These are phyloP conservation scores for Tolypocladium album DNA, from an alignment of 2,329 filamentous ascomycete species.

Conservation along the genomic window DNA sequence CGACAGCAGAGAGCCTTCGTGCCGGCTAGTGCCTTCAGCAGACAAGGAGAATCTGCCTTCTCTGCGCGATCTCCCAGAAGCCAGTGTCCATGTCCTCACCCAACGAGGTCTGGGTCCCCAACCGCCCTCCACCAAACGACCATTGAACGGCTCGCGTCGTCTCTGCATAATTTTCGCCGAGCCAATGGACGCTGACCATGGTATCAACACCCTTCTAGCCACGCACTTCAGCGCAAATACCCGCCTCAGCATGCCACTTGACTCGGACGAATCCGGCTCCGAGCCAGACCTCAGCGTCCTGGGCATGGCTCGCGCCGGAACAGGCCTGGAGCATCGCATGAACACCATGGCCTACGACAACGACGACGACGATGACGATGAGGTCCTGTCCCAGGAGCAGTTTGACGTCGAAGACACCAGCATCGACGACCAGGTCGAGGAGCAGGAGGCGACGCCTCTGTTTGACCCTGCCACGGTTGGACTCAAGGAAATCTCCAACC, in stretches of 20 bases:
- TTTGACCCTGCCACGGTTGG: constrained; percentile 42
- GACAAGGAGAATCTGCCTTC: constrained; percentile 17
- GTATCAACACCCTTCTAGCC: constrained; percentile 14
- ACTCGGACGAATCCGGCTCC: constrained; percentile 24
- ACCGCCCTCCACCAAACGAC: constrained; percentile 3
- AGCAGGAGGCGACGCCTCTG: constrained; percentile 29
- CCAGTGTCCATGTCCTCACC: constrained; percentile 4
- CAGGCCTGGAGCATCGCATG: constrained; percentile 14
- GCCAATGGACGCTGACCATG: background rate
- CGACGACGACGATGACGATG: constrained; percentile 13
- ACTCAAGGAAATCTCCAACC: constrained; percentile 74
- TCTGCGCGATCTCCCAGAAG: constrained; percentile 6
- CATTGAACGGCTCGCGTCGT: background rate
- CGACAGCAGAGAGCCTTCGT: constrained; percentile 8
- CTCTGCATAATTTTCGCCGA: background rate
- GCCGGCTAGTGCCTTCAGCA: constrained; percentile 12
- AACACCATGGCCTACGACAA: constrained; percentile 19
- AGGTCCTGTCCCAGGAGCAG: constrained; percentile 16
- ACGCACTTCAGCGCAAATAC: constrained; percentile 15
- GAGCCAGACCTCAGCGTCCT: constrained; percentile 27
- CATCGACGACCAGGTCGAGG: constrained; percentile 16
- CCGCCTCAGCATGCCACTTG: constrained; percentile 24
- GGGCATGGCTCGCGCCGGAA: constrained; percentile 19
- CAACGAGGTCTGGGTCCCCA: constrained; percentile 2
- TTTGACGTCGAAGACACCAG: constrained; percentile 20